Evolutionary conservation across 345 rosid species (phyloP), one percentile per base, ranked within the genome.

Genomic region (Citropsis articulata): DNA sequence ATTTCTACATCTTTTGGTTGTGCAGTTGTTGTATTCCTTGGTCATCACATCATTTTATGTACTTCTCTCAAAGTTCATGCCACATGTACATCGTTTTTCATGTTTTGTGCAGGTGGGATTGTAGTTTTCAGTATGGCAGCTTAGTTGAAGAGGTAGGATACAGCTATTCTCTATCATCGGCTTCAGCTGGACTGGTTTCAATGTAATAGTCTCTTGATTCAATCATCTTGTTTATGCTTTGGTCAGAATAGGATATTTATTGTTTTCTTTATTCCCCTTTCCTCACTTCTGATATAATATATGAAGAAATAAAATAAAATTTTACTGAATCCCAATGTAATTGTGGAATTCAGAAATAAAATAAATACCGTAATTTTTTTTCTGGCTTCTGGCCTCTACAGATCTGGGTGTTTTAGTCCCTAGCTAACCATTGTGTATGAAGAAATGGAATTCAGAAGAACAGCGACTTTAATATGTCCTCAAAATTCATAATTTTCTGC

Each of bases 121-220:
- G 96, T 86, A 97, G 98, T 82, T 93, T 97, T 81, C 98, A 91
- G 35, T 69, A 86, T 83, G 98, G 99, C 78, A 91, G 97, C 79
- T 86, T 97, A 82, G 99, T 94, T 82, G 99, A 97, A 88, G 98
- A 97, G 87, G 99, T 97, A 24, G 99, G 94, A 97, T 83, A 97
- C 99, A 50, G 99, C 99, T 75, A 80, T 97, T 85, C 91, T 97
- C 71, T 94, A 97, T 86, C 99, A 94, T 84, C 86, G 90, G 79
- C 94, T 97, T 79, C 98, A 91, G 85, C 92, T 97, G 79, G 98
- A 97, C 86, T 97, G 99, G 99, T 91, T 94, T 77, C 99, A 71
- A 83, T 84, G 99, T 94, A 93, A 87, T 79, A 42, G 9, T 77
- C 80, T 84, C 60, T 77, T 69, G 18, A 60, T 60, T 59, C 42